Percentiles rank a stretch among this genome's conserved stretches.
These are phyloP conservation scores for Ogataea chonburiensis DNA, from an alignment of 805 yeast species.

Conservation along the genomic window DNA sequence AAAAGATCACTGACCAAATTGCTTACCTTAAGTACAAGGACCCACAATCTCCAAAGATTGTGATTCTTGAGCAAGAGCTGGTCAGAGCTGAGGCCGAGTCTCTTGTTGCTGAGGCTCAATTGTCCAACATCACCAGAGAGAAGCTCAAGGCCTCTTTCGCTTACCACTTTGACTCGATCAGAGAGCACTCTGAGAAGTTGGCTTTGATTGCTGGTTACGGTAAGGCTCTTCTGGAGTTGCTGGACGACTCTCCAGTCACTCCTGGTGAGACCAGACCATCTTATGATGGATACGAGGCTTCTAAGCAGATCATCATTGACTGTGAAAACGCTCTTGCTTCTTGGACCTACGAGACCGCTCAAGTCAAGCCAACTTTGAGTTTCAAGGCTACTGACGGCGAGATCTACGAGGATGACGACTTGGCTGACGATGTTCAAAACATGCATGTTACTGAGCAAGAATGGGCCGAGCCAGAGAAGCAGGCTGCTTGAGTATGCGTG, in stretches of 20 bases:
- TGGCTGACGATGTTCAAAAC: conserved; percentile 44
- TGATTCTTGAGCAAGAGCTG: conserved; percentile 80
- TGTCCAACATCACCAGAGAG: conserved; percentile 84
- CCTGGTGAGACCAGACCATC: conserved; percentile 93
- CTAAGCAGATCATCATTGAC: conserved; percentile 82
- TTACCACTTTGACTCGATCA: conserved; percentile 80
- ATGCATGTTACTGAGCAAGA: conserved; percentile 48
- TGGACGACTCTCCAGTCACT: conserved; percentile 82
- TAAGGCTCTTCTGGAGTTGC: conserved; percentile 76
- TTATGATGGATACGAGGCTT: conserved; percentile 85
- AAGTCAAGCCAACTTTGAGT: conserved; percentile 76
- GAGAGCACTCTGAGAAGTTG: conserved; percentile 82
- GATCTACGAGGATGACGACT: conserved; percentile 57
- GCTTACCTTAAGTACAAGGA: conserved; percentile 82
- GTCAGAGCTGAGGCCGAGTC: conserved; percentile 93
- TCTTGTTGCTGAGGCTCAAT: conserved; percentile 87
- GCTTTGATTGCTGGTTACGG: conserved; percentile 90
- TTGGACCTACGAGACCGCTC: conserved; percentile 84
- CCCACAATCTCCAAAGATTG: conserved; percentile 79
- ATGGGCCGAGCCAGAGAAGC: conserved; percentile 29
- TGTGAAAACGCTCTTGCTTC: conserved; percentile 80
- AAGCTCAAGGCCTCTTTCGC: conserved; percentile 81
- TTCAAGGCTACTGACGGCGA: conserved; percentile 47
- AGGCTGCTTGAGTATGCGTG: conserved; percentile 26
- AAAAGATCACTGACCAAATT: conserved; percentile 80